Conservation (phyloP, 176 grass and related monocot genomes). For the Juncus effusus region DNA sequence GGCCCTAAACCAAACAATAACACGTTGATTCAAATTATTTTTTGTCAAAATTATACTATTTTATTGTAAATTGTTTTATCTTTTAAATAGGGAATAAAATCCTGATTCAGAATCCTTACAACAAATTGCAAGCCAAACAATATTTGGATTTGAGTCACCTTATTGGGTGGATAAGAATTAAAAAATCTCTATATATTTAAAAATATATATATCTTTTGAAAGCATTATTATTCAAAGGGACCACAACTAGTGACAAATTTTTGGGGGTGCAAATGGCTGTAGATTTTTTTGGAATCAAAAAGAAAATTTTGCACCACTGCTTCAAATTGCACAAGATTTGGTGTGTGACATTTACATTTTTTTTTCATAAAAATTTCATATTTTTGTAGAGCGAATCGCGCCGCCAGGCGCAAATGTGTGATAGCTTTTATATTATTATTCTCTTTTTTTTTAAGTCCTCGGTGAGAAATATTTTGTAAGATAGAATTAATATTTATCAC, state of each 20-base stretch:
- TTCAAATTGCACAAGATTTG: slow-evolving; percentile 20
- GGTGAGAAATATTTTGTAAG: too few relatives aligned
- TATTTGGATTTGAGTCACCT: not conserved
- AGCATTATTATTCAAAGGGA: not conserved
- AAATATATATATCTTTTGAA: not conserved
- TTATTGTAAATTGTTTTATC: too few relatives aligned
- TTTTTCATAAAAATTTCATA: not conserved
- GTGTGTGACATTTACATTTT: slow-evolving; percentile 11
- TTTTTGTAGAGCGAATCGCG: not conserved
- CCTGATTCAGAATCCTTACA: slow-evolving; percentile 1
- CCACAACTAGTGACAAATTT: slow-evolving; percentile 11
- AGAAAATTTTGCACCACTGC: slow-evolving; percentile 3
- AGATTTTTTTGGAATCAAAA: not conserved
- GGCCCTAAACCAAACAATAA: too few relatives aligned
- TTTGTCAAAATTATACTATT: too few relatives aligned
- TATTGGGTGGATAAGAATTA: slow-evolving; percentile 25
- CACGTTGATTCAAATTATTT: too few relatives aligned
- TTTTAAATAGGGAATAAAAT: not conserved
- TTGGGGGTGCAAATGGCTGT: not conserved
- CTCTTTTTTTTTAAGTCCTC: too few relatives aligned
- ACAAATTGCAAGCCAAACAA: slow-evolving; percentile 18
- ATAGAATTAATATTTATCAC: too few relatives aligned
- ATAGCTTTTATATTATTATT: too few relatives aligned
- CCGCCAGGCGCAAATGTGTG: too few relatives aligned
- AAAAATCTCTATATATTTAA: not conserved